These are phyloP conservation scores for Capillidium rhysosporum DNA, from an alignment of 371 early-diverging fungal genomes.

Conservation along the genomic window DNA sequence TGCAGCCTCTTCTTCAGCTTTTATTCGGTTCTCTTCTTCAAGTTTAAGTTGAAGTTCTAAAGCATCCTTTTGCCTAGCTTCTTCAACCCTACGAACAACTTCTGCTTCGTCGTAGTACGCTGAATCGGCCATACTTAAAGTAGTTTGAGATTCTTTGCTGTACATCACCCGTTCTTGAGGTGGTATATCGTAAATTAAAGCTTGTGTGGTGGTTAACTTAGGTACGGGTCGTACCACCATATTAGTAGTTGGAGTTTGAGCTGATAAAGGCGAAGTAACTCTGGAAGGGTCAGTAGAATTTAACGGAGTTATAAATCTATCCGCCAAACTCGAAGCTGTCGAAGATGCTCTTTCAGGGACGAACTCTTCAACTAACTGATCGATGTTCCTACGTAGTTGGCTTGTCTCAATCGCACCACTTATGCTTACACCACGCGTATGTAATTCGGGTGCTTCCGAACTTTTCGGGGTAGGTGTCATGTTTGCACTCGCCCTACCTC, in stretches of 20 bases:
- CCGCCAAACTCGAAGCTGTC: background rate
- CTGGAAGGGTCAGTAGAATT: background rate
- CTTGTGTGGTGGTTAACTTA: conserved; percentile 37
- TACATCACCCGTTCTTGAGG: conserved; percentile 79
- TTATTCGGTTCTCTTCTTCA: conserved; percentile 22
- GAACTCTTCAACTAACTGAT: too few species aligned
- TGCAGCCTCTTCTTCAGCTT: conserved; percentile 23
- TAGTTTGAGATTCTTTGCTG: conserved; percentile 77
- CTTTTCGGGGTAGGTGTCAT: background rate
- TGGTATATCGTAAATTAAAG: conserved; percentile 59
- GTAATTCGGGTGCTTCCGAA: background rate
- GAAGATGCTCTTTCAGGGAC: background rate
- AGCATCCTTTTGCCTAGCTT: conserved; percentile 34
- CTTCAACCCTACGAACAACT: conserved; percentile 30
- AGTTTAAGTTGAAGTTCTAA: conserved; percentile 28
- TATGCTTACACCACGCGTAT: background rate
- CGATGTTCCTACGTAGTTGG: too few species aligned
- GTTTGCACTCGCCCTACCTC: background rate
- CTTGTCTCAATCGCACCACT: too few species aligned
- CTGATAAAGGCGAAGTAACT: background rate
- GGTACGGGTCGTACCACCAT: conserved; percentile 16
- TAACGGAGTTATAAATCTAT: background rate
- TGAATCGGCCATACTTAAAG: conserved; percentile 33
- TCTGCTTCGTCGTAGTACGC: conserved; percentile 35
- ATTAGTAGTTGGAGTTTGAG: too few species aligned